Base-by-base conservation (phyloP, 331 rosid genomes). In the Pyracantha coccinea region DNA sequence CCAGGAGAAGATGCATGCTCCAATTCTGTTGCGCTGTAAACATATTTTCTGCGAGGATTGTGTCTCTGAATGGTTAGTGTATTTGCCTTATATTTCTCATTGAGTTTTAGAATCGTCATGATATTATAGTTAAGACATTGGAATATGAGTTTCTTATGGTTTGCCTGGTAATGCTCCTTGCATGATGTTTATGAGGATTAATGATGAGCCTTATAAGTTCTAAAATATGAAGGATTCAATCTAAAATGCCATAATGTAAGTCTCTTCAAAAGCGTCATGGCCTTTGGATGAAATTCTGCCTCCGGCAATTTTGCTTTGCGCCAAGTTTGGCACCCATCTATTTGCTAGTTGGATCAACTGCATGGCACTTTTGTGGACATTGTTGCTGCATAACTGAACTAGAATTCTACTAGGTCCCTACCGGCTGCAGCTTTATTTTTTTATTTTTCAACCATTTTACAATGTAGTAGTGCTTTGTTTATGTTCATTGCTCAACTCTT, bases 41-140 rank as follows among this genome's bases (percentile, higher is more conserved):
- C 99, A 92, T 80, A 83, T 94, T 78, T 94, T 94, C 85, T 94
- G 97, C 13, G 99, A 94, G 80, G 97, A 94, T 72, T 92, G 99
- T 81, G 97, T 92, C 59, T 90, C 96, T 4, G 97, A 92, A 84
- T 94, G 99, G 99, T 94, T 60, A 90, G 96, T 84, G 73, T 75
- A 73, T 54, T 16, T 41, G 17, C 68, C 41, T 73, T 79, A 41
- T 70, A 32, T 79, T 73, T 53, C 44, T 73, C 33, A 77, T 45
- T 6, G 31, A 31, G 20, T 19, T 41, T 27, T 17, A 25, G 8
- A 14, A 27, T 44, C 55, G 29, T 78, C 63, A 21, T 55, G 2
- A 27, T 45, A 19, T 73, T 9, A 4, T 68, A 53, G 54, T 32
- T 31, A 44, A 24, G n/a, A 41, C 38, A 57, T 45, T 21, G 35